phyloP scores from a whole-genome alignment of 2,329 filamentous ascomycete genomes.

The Colletotrichum sublineola region DNA sequence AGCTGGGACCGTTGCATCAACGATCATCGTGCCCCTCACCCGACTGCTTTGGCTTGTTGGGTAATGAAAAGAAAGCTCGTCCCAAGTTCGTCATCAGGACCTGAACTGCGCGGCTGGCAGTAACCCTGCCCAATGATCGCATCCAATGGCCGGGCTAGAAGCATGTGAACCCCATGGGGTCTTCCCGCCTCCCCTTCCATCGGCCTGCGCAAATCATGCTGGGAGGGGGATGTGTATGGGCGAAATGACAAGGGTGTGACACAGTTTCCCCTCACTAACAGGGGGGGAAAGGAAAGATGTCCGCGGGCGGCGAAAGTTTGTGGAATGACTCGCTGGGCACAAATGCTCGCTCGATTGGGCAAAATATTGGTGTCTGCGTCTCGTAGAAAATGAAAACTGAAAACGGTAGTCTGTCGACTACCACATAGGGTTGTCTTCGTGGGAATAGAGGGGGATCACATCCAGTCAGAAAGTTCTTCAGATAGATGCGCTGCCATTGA shows the following conservation, averaged over 20 bases:
- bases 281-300: constrained; percentile 9
- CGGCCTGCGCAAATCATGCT: neutral
- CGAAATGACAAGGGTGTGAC: neutral
- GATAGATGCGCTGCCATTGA: neutral
- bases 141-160: neutral
- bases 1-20: neutral
- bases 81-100: constrained; percentile 20
- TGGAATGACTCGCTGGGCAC: constrained; percentile 9
- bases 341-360: neutral
- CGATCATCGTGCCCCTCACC: neutral
- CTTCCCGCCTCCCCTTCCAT: neutral
- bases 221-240: neutral
- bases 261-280: constrained; percentile 4
- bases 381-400: neutral
- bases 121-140: constrained; percentile 21
- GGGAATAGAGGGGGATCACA: too few relatives aligned
- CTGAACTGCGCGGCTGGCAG: neutral
- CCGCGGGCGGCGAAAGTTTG: neutral
- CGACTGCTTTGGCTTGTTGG: constrained; percentile 6
- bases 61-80: constrained; percentile 2
- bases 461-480: neutral
- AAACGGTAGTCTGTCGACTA: neutral
- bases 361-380: constrained; percentile 1
- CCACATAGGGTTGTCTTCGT: too few relatives aligned
- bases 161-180: constrained; percentile 11